phyloP scores from a whole-genome alignment of 148 eudicot species.

The Rhododendron williamsianum region DNA sequence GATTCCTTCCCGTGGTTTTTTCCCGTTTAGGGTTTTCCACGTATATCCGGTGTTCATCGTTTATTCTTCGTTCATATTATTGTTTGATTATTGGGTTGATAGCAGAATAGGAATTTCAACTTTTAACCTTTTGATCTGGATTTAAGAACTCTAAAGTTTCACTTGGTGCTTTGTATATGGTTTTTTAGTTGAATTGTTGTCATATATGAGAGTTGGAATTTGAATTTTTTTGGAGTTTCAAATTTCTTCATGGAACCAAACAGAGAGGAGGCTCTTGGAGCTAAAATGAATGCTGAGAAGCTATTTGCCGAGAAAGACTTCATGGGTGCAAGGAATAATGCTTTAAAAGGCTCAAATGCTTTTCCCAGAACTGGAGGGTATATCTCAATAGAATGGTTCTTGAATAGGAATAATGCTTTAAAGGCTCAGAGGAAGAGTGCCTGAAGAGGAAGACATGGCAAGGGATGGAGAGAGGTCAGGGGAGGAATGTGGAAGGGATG shows the following conservation, averaged over 20 bases:
- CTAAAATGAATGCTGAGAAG: constrained; percentile 80
- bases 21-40: too few relatives aligned
- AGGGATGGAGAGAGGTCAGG: too few relatives aligned
- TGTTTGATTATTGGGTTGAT: too few relatives aligned
- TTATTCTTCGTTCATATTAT: too few relatives aligned
- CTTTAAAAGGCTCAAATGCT: constrained; percentile 70
- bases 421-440: too few relatives aligned
- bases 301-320: constrained; percentile 65
- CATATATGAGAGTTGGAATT: background rate
- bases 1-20: too few relatives aligned
- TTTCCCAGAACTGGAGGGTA: constrained; percentile 77
- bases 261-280: constrained; percentile 69
- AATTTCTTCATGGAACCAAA: constrained; percentile 56
- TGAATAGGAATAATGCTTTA: too few relatives aligned
- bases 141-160: background rate
- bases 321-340: constrained; percentile 64
- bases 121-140: background rate
- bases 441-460: too few relatives aligned
- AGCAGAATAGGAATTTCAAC: too few relatives aligned
- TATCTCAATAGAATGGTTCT: constrained; percentile 65
- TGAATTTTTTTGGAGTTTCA: constrained; percentile 17
- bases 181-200: background rate
- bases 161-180: background rate
- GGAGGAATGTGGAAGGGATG: too few relatives aligned
- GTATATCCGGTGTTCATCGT: too few relatives aligned